phyloP scores from a whole-genome alignment of 1,284 basidiomycete species.

The Cryptococcus deneoformans region DNA sequence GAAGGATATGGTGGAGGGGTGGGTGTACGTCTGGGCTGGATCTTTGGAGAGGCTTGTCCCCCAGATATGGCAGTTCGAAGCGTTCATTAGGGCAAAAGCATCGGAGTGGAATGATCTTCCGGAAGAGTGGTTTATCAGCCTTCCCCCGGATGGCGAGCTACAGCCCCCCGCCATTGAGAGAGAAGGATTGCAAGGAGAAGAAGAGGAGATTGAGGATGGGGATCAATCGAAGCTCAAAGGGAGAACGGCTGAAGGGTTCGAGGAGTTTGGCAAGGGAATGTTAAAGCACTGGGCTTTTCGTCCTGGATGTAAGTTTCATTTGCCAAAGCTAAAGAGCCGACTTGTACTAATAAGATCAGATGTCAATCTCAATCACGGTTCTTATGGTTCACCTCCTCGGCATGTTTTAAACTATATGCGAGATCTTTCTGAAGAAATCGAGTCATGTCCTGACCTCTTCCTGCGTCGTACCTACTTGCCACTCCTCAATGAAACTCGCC shows the following conservation, averaged over 20 bases:
- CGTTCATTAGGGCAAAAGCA: constrained; percentile 37
- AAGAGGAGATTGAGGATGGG: constrained; percentile 3
- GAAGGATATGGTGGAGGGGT: constrained; percentile 41
- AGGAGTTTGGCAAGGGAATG: constrained; percentile 59
- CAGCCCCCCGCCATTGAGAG: constrained; percentile 9
- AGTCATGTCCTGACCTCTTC: constrained; percentile 64
- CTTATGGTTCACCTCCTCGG: constrained; percentile 64
- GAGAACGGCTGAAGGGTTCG: constrained; percentile 25
- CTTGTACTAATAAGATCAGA: constrained; percentile 32
- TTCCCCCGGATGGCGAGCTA: constrained; percentile 27
- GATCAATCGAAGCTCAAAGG: constrained; percentile 23
- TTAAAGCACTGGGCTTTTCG: constrained; percentile 61
- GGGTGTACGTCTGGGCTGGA: constrained; percentile 70
- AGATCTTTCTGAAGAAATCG: constrained; percentile 54
- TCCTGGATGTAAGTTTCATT: constrained; percentile 49
- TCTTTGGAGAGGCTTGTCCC: constrained; percentile 55
- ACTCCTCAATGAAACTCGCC: constrained; percentile 53
- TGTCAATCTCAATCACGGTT: constrained; percentile 66
- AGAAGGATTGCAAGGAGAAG: background rate
- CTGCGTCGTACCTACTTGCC: constrained; percentile 53
- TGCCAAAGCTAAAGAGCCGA: too few relatives aligned
- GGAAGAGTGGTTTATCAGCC: constrained; percentile 28
- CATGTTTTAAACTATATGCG: constrained; percentile 59
- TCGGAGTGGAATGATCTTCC: constrained; percentile 30
- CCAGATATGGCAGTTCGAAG: constrained; percentile 16